Base-by-base conservation (phyloP, 163 green algal species). In the Chlorella variabilis region DNA sequence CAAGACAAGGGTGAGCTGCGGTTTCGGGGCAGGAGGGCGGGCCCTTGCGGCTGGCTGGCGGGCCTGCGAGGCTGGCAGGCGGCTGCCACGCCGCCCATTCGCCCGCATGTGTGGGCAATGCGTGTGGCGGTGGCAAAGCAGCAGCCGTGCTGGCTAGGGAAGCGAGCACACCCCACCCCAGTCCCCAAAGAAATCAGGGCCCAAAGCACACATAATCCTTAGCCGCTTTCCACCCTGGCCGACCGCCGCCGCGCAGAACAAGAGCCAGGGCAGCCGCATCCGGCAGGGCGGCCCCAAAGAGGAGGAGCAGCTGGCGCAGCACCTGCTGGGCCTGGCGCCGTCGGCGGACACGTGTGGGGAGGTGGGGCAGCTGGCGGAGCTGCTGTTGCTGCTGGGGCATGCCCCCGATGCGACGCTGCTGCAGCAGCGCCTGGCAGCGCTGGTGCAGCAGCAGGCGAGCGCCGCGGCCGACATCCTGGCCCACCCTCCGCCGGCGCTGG, bases 361-460 rank as follows among this genome's bases (percentile, higher is more conserved):
- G 83, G 70, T 80, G 29, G 86, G 89, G 18, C 81, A 90, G 75
- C 89, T 94, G 56, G 45, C 81, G 11, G 90, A 94, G 84, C 66
- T 91, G n/a, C 86, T 94, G 36, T 83, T 92, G 31, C 13, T 92
- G 62, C 86, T 92, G 62, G 89, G 87, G 0, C 89, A 93, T 48
- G 80, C 87, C 39, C 13, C 58, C 0, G 89, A 92, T 41, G 90
- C 86, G 0, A 33, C 63, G 4, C 20, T 76, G 36, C 77, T 94
- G 70, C 90, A 94, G 83, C 74, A 84, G 62, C 66, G 65, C 29
- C 49, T 94, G 78, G 83, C 67, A 0, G 42, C 39, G 15, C 75
- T 91, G 45, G 62, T 86, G 13, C 17, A 56, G 29, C 67, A 66
- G 33, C 71, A 87, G 61, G 65, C 83, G 58, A 84, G 68, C 2